Base-by-base conservation (phyloP, 495 filamentous ascomycete genomes). In the Daldinia grandis region DNA sequence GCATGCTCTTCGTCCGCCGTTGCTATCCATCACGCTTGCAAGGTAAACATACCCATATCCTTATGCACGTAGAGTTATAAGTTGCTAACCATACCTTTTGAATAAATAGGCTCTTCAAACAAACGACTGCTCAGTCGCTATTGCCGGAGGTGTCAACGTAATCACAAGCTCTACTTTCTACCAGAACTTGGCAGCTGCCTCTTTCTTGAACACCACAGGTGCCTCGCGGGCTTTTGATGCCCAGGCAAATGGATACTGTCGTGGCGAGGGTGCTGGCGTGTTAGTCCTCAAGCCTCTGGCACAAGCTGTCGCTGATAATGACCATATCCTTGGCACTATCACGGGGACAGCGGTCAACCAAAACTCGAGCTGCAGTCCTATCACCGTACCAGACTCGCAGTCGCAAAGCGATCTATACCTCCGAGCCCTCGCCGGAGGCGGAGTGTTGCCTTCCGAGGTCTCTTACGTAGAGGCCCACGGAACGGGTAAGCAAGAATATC, bases 221-320 rank as follows among this genome's bases (percentile, higher is more conserved):
- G 62, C 67, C 7, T 76, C 70, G 25, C 68, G 72, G 24, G 65
- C 74, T 4, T 78, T 76, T 21, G 85, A 88, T 68, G 78, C 79
- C 0, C 19, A 60, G 0, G 89, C 86, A 2, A 79, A 88, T 73
- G 89, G 89, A 1, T 91, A 87, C 74, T 86, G 74, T 0, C 78
- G 88, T 6, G 89, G 77, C 4, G 89, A 92, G 61, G 88, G 81
- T 5, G 69, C 87, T n/a, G 81, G 75, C n/a, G 75, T 80, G 5
- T 24, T 89, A 1, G 76, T 82, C 9, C 44, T 91, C 4, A 91
- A 90, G 67, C 72, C 69, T 7, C 75, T 89, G 0, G 59, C 58
- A 4, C 78, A 84, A 42, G 88, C 82, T 0, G 31, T 83, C 14
- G 58, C 59, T 19, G 78, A 82, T 54, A 74, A 77, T 3, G 77